Evolutionary conservation across 768 basidiomycete species (phyloP).

Genomic region (Podaxis sp.): DNA sequence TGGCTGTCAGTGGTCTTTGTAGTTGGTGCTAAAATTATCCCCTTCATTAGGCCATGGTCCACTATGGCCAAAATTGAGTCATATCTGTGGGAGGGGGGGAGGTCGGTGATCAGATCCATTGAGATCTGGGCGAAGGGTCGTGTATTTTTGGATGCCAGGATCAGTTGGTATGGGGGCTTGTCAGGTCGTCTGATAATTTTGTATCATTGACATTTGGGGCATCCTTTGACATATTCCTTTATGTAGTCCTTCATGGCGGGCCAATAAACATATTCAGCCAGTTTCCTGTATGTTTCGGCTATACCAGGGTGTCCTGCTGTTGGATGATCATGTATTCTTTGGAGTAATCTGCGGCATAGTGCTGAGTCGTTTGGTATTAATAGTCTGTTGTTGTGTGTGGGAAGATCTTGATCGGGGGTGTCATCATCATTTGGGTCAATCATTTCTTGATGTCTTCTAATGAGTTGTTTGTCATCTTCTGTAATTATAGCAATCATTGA

Average conservation of each 20-base stretch:
- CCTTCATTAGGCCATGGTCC: no score
- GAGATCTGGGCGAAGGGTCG: constrained; percentile 12
- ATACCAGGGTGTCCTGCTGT: constrained; percentile 19
- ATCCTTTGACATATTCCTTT: no score
- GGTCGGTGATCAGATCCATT: no score
- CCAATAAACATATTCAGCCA: constrained; percentile 22
- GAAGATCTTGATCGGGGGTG: background rate
- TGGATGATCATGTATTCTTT: constrained; percentile 9
- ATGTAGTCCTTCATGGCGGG: constrained; percentile 20
- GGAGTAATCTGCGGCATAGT: background rate
- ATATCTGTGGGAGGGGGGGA: no score
- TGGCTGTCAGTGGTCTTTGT: no score
- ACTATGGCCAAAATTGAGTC: no score
- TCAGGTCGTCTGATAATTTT: constrained; percentile 16
- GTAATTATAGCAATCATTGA: background rate
- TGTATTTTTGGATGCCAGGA: background rate
- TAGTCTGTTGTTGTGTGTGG: background rate
- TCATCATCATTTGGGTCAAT: background rate
- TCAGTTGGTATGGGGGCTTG: constrained; percentile 15
- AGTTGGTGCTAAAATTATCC: no score
- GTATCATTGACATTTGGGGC: constrained; percentile 22
- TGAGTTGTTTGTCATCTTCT: background rate
- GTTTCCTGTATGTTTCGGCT: constrained; percentile 7
- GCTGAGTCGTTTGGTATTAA: constrained; percentile 9
- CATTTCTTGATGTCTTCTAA: background rate